Base-by-base conservation (phyloP, 2,329 filamentous ascomycete species). In the Hypoxylon sp. region DNA sequence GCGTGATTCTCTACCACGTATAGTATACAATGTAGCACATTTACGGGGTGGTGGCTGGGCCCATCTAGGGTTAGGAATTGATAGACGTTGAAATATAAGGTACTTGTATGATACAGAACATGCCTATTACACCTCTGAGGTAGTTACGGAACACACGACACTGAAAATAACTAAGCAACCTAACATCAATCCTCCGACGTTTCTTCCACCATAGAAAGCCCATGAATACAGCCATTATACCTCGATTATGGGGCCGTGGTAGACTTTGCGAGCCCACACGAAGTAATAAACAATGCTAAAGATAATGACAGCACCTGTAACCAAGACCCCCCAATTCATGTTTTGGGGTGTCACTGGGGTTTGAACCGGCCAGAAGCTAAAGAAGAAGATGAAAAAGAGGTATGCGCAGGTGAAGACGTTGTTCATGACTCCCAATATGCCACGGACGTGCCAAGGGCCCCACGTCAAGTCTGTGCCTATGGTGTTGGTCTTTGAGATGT, bases 251-350 rank as follows among this genome's bases (percentile, higher is more conserved):
- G 70, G 70, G 0, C 71, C 70, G 3, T 58, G 57, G 42, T 72
- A 73, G 5, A 61, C 58, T 42, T 70, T 72, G 28, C 68, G 64
- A 24, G 70, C 70, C 69, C 69, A 73, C 14, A 68, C 50, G 5
- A 60, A 46, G 58, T 75, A 74, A 61, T 72, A 74, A 18, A 74
- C 12, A 22, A 72, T 32, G 30, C 62, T 68, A 33, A 71, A 74
- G 45, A 68, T 56, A 48, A 72, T 65, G 40, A 72, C 69, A 5
- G 36, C 30, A 20, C 57, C 70, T 24, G 69, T 68, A 2, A 70
- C 70, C 16, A 74, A 38, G 4, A 71, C 59, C 8, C 68, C 69
- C 64, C 61, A 72, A 51, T 74, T 73, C 50, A 74, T 71, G 18
- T 52, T 71, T 44, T 70, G 50, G 1, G 67, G 68, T 8, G 68